Evolutionary conservation across 768 basidiomycete genomes (phyloP), one percentile per base, ranked within the genome.

Genomic region (Russula brevipes): DNA sequence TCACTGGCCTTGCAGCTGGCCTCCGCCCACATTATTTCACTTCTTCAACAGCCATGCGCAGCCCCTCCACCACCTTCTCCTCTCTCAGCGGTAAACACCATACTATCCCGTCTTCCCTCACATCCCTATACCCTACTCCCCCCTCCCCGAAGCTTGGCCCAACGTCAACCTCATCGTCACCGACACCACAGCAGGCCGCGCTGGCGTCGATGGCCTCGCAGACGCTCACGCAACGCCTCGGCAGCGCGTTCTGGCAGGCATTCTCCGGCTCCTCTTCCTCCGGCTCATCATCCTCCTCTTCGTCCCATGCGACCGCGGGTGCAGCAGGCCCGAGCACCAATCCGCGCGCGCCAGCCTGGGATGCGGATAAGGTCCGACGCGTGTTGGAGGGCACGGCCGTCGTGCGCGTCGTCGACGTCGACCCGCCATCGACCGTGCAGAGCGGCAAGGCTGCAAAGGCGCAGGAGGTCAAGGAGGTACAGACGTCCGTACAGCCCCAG

Each of bases 301-400:
- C 54, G 39, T 55, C 41, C 54, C 16, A 58, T 41, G 5, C 57
- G 0, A 33, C 31, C 2, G 24, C 55, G 35, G 33, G 17, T 38
- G 30, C 24, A 4, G 12, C 14, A 0, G 42, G 59, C 41, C 3
- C 62, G 24, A 24, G 24, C 30, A 39, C 50, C 30, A 17, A 3
- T 30, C 38, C 19, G 11, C 54, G 44, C 49, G 50, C 38, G 51
- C 59, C 58, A 17, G 41, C 68, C 61, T 69, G 59, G 82, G 89
- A 93, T 71, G 80, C 84, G 63, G 89, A 92, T 59, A 94, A 93
- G 75, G 88, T 94, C 1, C 77, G 86, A 69, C 84, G 80, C 69
- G 88, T 94, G 52, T 76, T 94, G 69, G 90, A 92, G 65, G 92
- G 92, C 53, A 87, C 83, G 68, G 91, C 91, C 3, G 88, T 91